Conservation (phyloP, 352 stramenopile genomes). For the Globisporangium takayamanum region DNA sequence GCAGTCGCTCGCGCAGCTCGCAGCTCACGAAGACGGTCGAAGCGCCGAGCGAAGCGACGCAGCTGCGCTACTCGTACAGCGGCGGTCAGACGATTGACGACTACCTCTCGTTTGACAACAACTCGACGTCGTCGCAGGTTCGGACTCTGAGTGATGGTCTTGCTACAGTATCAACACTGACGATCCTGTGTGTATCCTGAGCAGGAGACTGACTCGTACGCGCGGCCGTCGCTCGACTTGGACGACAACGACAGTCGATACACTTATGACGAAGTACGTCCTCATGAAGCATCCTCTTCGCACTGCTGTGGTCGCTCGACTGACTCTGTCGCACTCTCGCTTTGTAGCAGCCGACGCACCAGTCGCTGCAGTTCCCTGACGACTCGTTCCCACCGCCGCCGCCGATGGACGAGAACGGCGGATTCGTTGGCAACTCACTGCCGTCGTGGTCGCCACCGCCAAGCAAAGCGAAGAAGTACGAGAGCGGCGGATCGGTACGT, state of each 20-base stretch:
- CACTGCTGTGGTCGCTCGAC: no score
- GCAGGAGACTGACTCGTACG: slow-evolving; percentile 38
- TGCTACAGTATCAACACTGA: neutral
- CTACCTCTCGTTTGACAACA: slow-evolving; percentile 37
- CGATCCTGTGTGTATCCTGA: neutral
- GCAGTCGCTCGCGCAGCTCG: slow-evolving; percentile 47
- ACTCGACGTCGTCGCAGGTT: slow-evolving; percentile 47
- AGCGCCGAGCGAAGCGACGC: slow-evolving; percentile 22
- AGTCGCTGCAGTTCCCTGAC: slow-evolving; percentile 50
- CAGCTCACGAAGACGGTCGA: slow-evolving; percentile 32
- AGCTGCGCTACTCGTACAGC: slow-evolving; percentile 62
- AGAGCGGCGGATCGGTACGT: slow-evolving; percentile 21
- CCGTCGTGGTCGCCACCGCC: slow-evolving; percentile 81
- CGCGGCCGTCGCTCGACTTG: slow-evolving; percentile 24
- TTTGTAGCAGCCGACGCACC: slow-evolving; percentile 10
- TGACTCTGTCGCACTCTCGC: neutral
- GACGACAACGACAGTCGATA: slow-evolving; percentile 25
- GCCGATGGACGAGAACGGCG: slow-evolving; percentile 52
- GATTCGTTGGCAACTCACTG: slow-evolving; percentile 56
- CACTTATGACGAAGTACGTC: slow-evolving; percentile 28
- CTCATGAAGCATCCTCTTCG: neutral
- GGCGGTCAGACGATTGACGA: slow-evolving; percentile 50
- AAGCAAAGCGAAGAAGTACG: slow-evolving; percentile 60
- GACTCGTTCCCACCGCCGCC: slow-evolving; percentile 72
- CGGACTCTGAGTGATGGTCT: neutral